Evolutionary conservation across 2,329 filamentous ascomycete genomes (phyloP).

Genomic region (Colletotrichum gigasporum): DNA sequence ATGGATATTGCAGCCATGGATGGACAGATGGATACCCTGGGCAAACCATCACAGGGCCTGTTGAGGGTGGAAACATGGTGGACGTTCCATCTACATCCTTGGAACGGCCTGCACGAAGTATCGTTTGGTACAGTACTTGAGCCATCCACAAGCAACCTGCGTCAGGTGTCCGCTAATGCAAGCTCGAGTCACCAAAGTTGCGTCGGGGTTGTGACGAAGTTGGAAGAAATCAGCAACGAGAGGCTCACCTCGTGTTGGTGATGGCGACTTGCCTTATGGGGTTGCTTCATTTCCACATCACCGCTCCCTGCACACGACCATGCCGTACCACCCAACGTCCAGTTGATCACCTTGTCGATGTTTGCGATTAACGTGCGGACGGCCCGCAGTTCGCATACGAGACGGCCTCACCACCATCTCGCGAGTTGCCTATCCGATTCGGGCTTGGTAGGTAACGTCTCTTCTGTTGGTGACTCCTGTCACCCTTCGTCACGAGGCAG

Average conservation of each 20-base stretch:
- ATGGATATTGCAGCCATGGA: background rate
- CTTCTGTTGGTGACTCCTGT: background rate
- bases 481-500: background rate
- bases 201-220: slow-evolving; percentile 7
- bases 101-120: slow-evolving; percentile 8
- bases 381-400: slow-evolving; percentile 22
- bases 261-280: background rate
- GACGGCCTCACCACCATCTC: slow-evolving; percentile 3
- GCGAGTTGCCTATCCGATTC: background rate
- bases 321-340: slow-evolving; percentile 5
- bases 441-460: background rate
- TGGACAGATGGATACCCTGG: background rate
- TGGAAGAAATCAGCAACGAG: background rate
- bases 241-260: slow-evolving; percentile 10
- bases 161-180: slow-evolving; percentile 27
- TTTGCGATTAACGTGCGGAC: slow-evolving; percentile 2
- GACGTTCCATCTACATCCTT: background rate
- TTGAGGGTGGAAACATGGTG: background rate
- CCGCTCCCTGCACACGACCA: background rate
- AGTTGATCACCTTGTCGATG: background rate
- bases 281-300: background rate
- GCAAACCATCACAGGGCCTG: background rate
- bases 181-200: slow-evolving; percentile 15
- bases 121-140: slow-evolving; percentile 30
- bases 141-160: slow-evolving; percentile 17